Base-by-base conservation (phyloP, 2,329 filamentous ascomycete genomes). In the Sclerotinia subarctica region DNA sequence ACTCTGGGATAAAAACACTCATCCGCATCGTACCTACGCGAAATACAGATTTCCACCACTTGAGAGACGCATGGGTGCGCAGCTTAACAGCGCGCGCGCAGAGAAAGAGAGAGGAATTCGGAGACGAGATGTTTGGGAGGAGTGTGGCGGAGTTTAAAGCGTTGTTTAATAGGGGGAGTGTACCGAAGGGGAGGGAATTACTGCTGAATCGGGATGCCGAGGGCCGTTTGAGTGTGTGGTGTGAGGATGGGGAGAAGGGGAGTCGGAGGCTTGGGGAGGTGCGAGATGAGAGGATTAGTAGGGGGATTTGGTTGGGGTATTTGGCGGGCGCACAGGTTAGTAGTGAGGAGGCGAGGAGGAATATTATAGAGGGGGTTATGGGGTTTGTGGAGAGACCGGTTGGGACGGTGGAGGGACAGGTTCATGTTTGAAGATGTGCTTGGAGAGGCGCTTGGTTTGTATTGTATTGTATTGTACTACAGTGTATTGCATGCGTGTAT, bases 11-110 rank as follows among this genome's bases (percentile, higher is more conserved):
- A n/a, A 84, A 93, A 66, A 94, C 89, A 35, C 86, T 89, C 0
- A 88, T 96, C 80, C 86, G 94, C 57, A 90, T 99, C 71, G 88
- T 94, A 3, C 95, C 95, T 0, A 93, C 93, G n/a, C 85, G 93
- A 49, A 93, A 96, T 79, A 99, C 95, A 24, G 94, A 98, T 79
- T 98, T 97, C 79, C 88, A 90, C 72, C 95, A 99, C 78, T 80
- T 99, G 70, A 87, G 94, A 52, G 95, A 99, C 77, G 95, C 92
- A 1, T 96, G 94, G 82, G 92, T 97, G 69, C 87, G 93, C 7
- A 91, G 92, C 29, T 90, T 99, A 71, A 91, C 91, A 66, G 89
- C 86, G 11, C 87, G 90, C 46, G 89, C 90, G 2, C 84, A 88
- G 71, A 82, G 83, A 29, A 47, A 71, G 21, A 57, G 56, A n/a